Evolutionary conservation across 2,329 filamentous ascomycete species (phyloP).

Genomic region (Tolypocladium guangdongense): DNA sequence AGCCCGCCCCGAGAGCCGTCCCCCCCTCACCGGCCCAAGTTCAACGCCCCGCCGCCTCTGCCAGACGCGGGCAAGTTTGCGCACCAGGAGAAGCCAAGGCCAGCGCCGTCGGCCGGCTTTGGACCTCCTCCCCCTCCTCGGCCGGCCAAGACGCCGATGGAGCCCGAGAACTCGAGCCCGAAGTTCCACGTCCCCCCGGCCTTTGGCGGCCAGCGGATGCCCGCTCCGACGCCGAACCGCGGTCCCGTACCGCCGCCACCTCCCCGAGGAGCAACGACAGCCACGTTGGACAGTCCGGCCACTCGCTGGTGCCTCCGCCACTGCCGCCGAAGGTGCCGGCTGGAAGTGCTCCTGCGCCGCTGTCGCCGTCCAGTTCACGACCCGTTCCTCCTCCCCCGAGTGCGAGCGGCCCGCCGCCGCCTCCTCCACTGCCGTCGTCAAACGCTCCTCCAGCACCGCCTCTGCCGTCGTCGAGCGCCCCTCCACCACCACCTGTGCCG

Average conservation of each 20-base stretch:
- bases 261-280: constrained; percentile 32
- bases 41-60: constrained; percentile 77
- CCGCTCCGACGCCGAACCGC: constrained; percentile 66
- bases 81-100: constrained; percentile 31
- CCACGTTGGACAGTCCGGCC: constrained; percentile 9
- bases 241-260: constrained; percentile 63
- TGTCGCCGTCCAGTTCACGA: constrained; percentile 40
- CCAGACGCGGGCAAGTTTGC: constrained; percentile 85
- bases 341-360: constrained; percentile 33
- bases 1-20: constrained; percentile 59
- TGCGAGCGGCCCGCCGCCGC: constrained; percentile 25
- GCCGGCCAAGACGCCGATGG: constrained; percentile 60
- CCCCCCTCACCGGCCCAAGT: constrained; percentile 49
- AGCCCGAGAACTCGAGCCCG: constrained; percentile 41
- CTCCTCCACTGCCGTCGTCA: constrained; percentile 26
- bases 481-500: constrained; percentile 21
- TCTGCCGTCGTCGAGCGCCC: constrained; percentile 31
- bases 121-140: constrained; percentile 25
- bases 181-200: constrained; percentile 72
- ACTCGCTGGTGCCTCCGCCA: constrained; percentile 26
- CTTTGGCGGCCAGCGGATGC: constrained; percentile 58
- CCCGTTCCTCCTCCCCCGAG: constrained; percentile 43
- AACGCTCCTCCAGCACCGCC: constrained; percentile 33
- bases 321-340: constrained; percentile 37
- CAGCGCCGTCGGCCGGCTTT: constrained; percentile 13